phyloP scores from a whole-genome alignment of 176 grass and related monocot species.

The Aechmea fasciata region DNA sequence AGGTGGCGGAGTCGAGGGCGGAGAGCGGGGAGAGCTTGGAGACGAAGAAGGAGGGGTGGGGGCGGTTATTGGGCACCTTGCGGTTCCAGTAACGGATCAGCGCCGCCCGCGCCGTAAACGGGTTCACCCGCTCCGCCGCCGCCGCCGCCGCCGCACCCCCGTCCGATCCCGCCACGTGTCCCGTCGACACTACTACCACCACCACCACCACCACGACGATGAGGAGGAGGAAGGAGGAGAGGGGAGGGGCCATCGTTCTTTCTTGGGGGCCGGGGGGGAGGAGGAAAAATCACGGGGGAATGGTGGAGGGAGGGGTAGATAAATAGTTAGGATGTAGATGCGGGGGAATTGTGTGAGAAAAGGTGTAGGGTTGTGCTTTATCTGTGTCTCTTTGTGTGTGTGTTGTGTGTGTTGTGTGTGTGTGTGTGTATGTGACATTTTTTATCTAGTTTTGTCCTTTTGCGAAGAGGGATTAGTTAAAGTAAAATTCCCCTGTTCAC shows the following conservation, averaged over 20 bases:
- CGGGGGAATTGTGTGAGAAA: slow-evolving; percentile 9
- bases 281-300: not conserved
- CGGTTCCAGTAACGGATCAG: slow-evolving; percentile 91
- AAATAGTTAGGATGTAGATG: slow-evolving; percentile 5
- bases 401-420: too few species aligned
- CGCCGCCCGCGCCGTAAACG: slow-evolving; percentile 66
- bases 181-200: not conserved
- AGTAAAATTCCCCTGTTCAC: too few species aligned
- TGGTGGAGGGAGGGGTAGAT: slow-evolving; percentile 20
- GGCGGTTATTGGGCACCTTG: slow-evolving; percentile 64
- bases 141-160: not conserved
- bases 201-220: not conserved
- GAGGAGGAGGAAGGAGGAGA: not conserved
- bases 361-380: not conserved
- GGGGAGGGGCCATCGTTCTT: slow-evolving; percentile 20
- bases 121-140: slow-evolving; percentile 41
- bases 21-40: slow-evolving; percentile 60
- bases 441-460: too few species aligned
- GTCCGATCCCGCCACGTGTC: not conserved
- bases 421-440: too few species aligned
- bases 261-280: slow-evolving; percentile 1
- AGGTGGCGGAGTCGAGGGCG: slow-evolving; percentile 26
- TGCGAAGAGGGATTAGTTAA: too few species aligned
- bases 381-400: not conserved
- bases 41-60: slow-evolving; percentile 72